Evolutionary conservation across 2,329 filamentous ascomycete genomes (phyloP).

Genomic region (Aschersonia sp.): DNA sequence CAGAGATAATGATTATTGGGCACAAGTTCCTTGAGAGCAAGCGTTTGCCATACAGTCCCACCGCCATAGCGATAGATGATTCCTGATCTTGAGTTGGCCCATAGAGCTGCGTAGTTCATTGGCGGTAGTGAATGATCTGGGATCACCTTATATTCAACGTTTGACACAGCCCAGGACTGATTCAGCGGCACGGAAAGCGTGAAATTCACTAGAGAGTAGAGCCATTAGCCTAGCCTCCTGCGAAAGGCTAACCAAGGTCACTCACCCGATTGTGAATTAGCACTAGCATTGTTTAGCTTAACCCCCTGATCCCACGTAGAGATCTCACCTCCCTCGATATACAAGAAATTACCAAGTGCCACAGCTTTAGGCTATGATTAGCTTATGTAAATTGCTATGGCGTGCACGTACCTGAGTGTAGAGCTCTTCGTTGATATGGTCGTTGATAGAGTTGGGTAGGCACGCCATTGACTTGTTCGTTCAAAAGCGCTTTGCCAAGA

Average conservation of each 20-base stretch:
- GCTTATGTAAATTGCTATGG: background rate
- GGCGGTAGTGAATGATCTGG: conserved; percentile 12
- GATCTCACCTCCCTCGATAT: conserved; percentile 21
- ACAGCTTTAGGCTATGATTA: background rate
- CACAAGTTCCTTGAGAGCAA: background rate
- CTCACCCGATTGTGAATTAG: too few relatives aligned
- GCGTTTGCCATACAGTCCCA: conserved; percentile 6
- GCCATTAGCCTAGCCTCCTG: conserved; percentile 1
- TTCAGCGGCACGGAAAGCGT: conserved; percentile 19
- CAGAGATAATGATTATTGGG: conserved; percentile 11
- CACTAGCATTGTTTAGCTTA: conserved; percentile 1
- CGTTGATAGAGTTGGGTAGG: background rate
- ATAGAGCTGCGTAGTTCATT: conserved; percentile 15
- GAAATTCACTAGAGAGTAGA: conserved; percentile 11
- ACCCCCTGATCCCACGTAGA: conserved; percentile 11
- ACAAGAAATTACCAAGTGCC: conserved; percentile 18
- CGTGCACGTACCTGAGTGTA: background rate
- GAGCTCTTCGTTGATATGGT: background rate
- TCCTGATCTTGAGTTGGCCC: conserved; percentile 14
- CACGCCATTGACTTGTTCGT: background rate
- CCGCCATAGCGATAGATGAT: conserved; percentile 21
- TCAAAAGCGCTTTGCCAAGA: background rate
- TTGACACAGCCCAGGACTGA: conserved; percentile 19
- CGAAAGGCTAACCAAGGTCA: background rate
- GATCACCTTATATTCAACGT: conserved; percentile 14